A percentile compares a stretch with the other conserved stretches of the same genome.
These are phyloP conservation scores for Candida vaughaniae DNA, from an alignment of 805 yeast species.

Conservation along the genomic window DNA sequence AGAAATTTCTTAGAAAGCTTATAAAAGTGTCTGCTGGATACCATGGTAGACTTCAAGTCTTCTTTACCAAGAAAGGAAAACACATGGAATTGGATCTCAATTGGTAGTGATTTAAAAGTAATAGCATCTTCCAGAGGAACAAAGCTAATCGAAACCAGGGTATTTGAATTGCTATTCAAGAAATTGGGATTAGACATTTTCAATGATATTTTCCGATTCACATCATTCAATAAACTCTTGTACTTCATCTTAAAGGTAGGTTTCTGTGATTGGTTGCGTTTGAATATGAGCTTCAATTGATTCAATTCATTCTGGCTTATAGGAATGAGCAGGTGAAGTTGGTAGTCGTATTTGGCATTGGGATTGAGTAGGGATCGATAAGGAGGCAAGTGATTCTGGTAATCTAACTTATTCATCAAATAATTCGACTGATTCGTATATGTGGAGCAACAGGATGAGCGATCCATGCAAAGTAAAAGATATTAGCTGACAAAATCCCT, in stretches of 20 bases:
- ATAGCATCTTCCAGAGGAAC: neutral
- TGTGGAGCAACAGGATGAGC: too few species aligned
- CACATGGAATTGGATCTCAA: constrained; percentile 41
- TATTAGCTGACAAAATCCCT: too few species aligned
- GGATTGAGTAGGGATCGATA: constrained; percentile 54
- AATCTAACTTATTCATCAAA: constrained; percentile 13
- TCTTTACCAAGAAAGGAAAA: constrained; percentile 32
- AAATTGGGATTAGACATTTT: constrained; percentile 23
- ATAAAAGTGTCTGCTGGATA: constrained; percentile 52
- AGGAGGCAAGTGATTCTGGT: constrained; percentile 44
- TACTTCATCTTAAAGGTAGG: constrained; percentile 45
- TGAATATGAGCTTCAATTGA: constrained; percentile 6
- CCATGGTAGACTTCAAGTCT: constrained; percentile 44
- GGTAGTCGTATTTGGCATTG: constrained; percentile 49
- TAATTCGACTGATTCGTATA: too few species aligned
- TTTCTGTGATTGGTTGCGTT: constrained; percentile 6
- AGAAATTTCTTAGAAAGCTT: constrained; percentile 51
- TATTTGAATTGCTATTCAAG: constrained; percentile 5
- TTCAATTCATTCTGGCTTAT: constrained; percentile 34
- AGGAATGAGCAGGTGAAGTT: constrained; percentile 43
- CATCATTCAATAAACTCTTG: constrained; percentile 48
- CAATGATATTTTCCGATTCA: constrained; percentile 42
- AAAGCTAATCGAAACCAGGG: constrained; percentile 11
- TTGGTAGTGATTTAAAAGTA: constrained; percentile 30
- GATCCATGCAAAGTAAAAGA: too few species aligned